Conservation (phyloP, 2,329 filamentous ascomycete species). For the Epichloe sibirici region DNA sequence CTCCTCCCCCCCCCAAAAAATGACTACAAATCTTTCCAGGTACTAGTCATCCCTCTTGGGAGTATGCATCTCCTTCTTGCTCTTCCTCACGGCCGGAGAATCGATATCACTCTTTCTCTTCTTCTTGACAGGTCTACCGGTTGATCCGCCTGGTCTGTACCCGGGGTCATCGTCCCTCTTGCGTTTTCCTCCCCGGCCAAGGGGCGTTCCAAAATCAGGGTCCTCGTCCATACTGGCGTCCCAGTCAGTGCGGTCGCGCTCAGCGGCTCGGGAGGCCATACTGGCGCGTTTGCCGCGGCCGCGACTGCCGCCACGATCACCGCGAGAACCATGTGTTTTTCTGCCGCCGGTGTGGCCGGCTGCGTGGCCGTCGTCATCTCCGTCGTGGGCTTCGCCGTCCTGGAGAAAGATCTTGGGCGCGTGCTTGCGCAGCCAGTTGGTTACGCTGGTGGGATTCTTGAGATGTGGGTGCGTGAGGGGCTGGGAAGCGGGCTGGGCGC, state of each 20-base stretch:
- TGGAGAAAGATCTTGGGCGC: constrained; percentile 77
- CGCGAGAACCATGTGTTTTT: constrained; percentile 19
- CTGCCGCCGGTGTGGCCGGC: constrained; percentile 17
- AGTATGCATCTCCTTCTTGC: constrained; percentile 21
- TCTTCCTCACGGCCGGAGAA: constrained; percentile 22
- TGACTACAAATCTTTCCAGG: too few relatives aligned
- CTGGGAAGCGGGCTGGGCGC: constrained; percentile 25
- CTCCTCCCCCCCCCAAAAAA: too few relatives aligned
- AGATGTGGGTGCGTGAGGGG: constrained; percentile 28
- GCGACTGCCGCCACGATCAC: constrained; percentile 18
- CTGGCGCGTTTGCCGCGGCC: constrained; percentile 24
- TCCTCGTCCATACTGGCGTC: constrained; percentile 30
- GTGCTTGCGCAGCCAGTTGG: constrained; percentile 86
- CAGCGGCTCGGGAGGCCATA: constrained; percentile 12
- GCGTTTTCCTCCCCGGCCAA: constrained; percentile 27
- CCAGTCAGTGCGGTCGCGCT: constrained; percentile 15
- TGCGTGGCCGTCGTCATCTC: constrained; percentile 26
- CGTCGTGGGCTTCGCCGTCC: constrained; percentile 39
- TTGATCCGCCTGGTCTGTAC: constrained; percentile 46
- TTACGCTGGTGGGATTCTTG: constrained; percentile 77
- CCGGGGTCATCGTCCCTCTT: constrained; percentile 49
- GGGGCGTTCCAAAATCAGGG: constrained; percentile 19
- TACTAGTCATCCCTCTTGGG: constrained; percentile 9
- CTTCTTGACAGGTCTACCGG: constrained; percentile 40
- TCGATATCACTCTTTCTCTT: constrained; percentile 44